Conservation (phyloP, 129 eudicot genomes). For the Chrysanthemum seticuspe region DNA sequence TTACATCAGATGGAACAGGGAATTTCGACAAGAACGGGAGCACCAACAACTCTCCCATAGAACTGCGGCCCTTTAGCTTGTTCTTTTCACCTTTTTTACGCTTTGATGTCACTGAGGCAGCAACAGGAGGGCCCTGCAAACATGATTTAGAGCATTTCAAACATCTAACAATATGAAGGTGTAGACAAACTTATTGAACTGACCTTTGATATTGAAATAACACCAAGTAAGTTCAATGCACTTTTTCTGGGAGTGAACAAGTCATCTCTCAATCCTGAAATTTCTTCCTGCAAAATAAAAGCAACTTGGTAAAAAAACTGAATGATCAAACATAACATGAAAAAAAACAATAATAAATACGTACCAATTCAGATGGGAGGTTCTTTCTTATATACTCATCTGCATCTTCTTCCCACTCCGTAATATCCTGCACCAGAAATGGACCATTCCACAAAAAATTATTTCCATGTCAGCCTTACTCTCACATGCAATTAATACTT, state of each 20-base stretch:
- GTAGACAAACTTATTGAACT: conserved; percentile 9
- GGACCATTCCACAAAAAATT: conserved; percentile 13
- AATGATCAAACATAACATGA: conserved; percentile 10
- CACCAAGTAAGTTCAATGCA: conserved; percentile 77
- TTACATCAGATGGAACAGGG: conserved; percentile 48
- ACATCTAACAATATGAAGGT: conserved; percentile 11
- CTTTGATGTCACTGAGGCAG: conserved; percentile 49
- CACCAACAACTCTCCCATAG: conserved; percentile 79
- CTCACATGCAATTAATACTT: conserved; percentile 9
- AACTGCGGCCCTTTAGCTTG: conserved; percentile 62
- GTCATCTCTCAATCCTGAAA: conserved; percentile 79
- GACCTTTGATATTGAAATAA: conserved; percentile 73
- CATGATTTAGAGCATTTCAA: conserved; percentile 17
- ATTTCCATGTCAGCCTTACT: conserved; percentile 11
- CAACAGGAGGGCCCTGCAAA: conserved; percentile 70
- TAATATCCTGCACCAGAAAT: conserved; percentile 46
- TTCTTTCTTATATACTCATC: conserved; percentile 74
- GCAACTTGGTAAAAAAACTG: neutral
- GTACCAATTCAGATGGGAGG: conserved; percentile 73
- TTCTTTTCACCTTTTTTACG: conserved; percentile 83
- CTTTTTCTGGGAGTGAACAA: conserved; percentile 76
- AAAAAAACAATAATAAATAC: neutral
- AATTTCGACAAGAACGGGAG: conserved; percentile 74
- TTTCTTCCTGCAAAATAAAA: conserved; percentile 61
- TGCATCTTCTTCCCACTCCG: conserved; percentile 88